Evolutionary conservation across 2,329 filamentous ascomycete genomes (phyloP).

Genomic region (Sarocladium strictum): DNA sequence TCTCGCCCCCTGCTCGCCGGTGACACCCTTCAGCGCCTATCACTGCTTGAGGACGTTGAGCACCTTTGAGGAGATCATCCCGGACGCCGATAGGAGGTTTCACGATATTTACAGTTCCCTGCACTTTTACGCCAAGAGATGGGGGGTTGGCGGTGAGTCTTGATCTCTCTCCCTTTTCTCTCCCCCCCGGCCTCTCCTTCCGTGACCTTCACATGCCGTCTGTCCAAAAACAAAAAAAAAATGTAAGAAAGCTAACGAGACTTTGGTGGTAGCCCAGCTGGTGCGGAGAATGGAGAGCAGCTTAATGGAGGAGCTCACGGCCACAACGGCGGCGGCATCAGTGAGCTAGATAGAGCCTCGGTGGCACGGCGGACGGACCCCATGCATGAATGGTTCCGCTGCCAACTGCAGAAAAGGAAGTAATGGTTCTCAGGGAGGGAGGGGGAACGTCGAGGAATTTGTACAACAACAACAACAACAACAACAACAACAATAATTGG

Average conservation of each 20-base stretch:
- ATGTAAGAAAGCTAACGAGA: too few relatives aligned
- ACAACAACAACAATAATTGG: too few relatives aligned
- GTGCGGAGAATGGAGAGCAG: slow-evolving; percentile 22
- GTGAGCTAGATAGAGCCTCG: too few relatives aligned
- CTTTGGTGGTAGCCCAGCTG: slow-evolving; percentile 19
- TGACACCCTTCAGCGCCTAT: slow-evolving; percentile 28
- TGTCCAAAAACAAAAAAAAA: background rate
- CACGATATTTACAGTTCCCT: slow-evolving; percentile 27
- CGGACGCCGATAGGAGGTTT: slow-evolving; percentile 24
- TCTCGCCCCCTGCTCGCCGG: slow-evolving; percentile 23
- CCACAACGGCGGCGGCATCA: background rate
- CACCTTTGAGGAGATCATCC: slow-evolving; percentile 26
- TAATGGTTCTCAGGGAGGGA: too few relatives aligned
- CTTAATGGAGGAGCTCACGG: slow-evolving; percentile 18
- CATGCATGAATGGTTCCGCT: too few relatives aligned
- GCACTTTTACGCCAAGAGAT: slow-evolving; percentile 28
- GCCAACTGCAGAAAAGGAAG: too few relatives aligned
- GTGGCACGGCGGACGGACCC: too few relatives aligned
- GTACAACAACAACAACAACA: too few relatives aligned
- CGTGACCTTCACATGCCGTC: background rate
- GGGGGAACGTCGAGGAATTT: too few relatives aligned
- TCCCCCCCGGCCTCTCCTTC: background rate
- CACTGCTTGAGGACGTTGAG: slow-evolving; percentile 27
- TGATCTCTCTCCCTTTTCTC: background rate
- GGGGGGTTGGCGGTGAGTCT: slow-evolving; percentile 26